Evolutionary conservation across 2,329 filamentous ascomycete species (phyloP), one percentile per base, ranked within the genome.

Genomic region (Hypocreales sp.): DNA sequence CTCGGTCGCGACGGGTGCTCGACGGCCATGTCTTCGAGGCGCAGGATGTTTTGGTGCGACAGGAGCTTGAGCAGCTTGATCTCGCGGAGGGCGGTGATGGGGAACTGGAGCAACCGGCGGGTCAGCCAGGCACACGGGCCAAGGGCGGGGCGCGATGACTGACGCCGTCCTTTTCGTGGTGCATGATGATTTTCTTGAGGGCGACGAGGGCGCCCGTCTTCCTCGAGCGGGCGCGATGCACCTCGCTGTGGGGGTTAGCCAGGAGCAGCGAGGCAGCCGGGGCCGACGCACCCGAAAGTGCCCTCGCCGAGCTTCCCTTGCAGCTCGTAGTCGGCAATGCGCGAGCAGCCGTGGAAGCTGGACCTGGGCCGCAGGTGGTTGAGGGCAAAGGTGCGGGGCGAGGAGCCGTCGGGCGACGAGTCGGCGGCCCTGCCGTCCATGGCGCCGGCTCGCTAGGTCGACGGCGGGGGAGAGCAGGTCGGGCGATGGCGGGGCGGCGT

Each of bases 121-220:
- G 25, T 11, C 2, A 11, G 10, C 14, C 9, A 22, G 4, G 18
- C 5, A 11, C 15, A 15, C 11, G 16, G 14, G 16, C 23, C 22
- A 15, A 25, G 16, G 28, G 16, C 15, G 22, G 4, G 24, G 30
- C 25, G 30, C 23, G 24, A 28, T 25, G 21, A 56, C 73, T 42
- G 55, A 81, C 76, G 26, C 90, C 90, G 54, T 98, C 90, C 51
- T 94, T 95, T 60, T 98, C 90, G 51, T 95, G 92, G 51, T 95
- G 90, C 81, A 95, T 94, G 39, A 98, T 72, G 39, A 98, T 98
- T 66, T 95, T 95, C 61, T 98, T 98, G 45, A 98, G 55, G 4
- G 90, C 90, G 34, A 93, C 79, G 24, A 87, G 53, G 15, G 70
- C 65, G 29, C 80, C 78, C 2, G 73, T 80, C 44, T 68, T 79